A percentile compares a stretch with the other conserved stretches of the same genome.
Evolutionary conservation across 345 rosid genomes (phyloP).

Genomic region (Camelina laxa): DNA sequence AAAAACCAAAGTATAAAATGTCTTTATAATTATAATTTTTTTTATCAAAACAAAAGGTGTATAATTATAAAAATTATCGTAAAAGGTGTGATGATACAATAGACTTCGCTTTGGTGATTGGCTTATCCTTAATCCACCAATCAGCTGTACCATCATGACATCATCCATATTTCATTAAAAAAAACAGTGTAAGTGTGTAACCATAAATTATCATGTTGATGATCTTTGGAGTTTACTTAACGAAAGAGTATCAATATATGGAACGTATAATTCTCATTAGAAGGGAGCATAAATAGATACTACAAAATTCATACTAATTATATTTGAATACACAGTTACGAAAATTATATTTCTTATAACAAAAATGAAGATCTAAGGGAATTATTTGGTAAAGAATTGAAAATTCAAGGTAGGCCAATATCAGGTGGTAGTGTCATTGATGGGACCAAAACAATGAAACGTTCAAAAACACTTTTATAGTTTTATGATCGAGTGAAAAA

Average conservation of each 20-base stretch:
- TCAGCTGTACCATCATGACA: slow-evolving; percentile 37
- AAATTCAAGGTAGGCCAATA: slow-evolving; percentile 34
- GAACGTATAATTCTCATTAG: not conserved
- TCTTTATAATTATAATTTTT: not conserved
- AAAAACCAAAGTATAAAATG: not conserved
- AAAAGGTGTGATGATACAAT: slow-evolving; percentile 36
- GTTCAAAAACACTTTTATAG: slow-evolving; percentile 26
- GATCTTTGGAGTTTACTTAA: slow-evolving; percentile 29
- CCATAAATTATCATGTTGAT: slow-evolving; percentile 11
- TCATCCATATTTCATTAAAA: slow-evolving; percentile 28
- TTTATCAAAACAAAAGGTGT: not conserved
- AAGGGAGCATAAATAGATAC: not conserved
- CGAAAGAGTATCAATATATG: slow-evolving; percentile 20
- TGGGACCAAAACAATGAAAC: slow-evolving; percentile 37
- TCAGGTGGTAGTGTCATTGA: slow-evolving; percentile 37
- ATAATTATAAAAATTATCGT: slow-evolving; percentile 25
- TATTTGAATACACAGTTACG: not conserved
- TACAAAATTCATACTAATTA: not conserved
- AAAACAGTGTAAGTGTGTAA: not conserved
- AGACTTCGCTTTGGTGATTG: slow-evolving; percentile 34
- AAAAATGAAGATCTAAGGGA: not conserved
- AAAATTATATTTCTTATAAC: not conserved
- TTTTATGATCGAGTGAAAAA: slow-evolving; percentile 23
- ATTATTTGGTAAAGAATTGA: slow-evolving; percentile 13
- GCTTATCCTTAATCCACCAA: slow-evolving; percentile 48